A percentile compares a stretch with the other conserved stretches of the same genome.
phyloP scores from a whole-genome alignment of 1,284 basidiomycete species.

The Singerocomus rubriflavus region DNA sequence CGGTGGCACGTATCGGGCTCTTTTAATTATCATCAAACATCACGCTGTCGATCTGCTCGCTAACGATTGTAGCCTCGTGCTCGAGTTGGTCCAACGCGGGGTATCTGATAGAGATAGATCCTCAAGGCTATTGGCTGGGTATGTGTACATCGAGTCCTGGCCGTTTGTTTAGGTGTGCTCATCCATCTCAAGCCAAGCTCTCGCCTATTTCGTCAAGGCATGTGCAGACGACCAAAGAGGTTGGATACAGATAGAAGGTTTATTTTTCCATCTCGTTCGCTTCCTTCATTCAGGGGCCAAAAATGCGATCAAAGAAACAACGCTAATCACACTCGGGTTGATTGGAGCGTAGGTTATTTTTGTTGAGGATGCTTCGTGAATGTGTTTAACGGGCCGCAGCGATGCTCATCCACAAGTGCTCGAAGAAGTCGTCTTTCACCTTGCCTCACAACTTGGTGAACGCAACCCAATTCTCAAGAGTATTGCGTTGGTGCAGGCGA shows the following conservation, averaged over 20 bases:
- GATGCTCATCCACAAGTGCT: constrained; percentile 50
- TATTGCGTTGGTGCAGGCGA: constrained; percentile 61
- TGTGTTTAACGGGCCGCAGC: constrained; percentile 34
- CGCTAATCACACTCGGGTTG: constrained; percentile 55
- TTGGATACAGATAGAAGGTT: constrained; percentile 36
- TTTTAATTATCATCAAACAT: constrained; percentile 49
- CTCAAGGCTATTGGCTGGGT: constrained; percentile 69
- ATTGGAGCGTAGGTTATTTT: constrained; percentile 56
- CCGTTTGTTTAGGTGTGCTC: constrained; percentile 5
- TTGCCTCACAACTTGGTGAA: constrained; percentile 70
- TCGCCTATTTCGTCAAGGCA: constrained; percentile 47
- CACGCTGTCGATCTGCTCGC: constrained; percentile 41
- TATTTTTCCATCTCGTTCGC: constrained; percentile 49
- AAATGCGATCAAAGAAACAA: constrained; percentile 54
- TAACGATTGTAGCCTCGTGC: constrained; percentile 22
- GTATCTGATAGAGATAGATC: constrained; percentile 54
- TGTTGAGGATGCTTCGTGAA: not conserved
- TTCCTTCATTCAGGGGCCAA: constrained; percentile 42
- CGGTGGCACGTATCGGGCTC: constrained; percentile 41
- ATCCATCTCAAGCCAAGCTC: constrained; percentile 40
- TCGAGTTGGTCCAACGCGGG: constrained; percentile 44
- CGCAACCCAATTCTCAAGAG: constrained; percentile 66
- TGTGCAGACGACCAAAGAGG: constrained; percentile 33
- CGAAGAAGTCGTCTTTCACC: constrained; percentile 57
- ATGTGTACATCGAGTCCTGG: constrained; percentile 21